These are phyloP conservation scores for Blastomyces percursus DNA, from an alignment of 2,329 filamentous ascomycete genomes.

Conservation along the genomic window DNA sequence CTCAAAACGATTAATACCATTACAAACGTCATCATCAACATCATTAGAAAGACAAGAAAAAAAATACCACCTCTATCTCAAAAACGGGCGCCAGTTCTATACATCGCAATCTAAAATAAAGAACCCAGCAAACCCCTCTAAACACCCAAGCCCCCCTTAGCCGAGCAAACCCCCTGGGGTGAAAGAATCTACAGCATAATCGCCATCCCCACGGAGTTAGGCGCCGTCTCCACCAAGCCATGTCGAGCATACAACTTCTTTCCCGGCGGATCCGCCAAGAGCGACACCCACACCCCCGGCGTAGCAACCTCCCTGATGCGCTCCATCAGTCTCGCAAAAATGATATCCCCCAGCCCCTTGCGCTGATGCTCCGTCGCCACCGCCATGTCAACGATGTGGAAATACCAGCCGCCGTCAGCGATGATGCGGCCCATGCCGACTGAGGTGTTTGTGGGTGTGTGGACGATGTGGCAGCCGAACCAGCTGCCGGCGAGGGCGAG, in stretches of 20 bases:
- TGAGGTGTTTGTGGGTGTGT: constrained; percentile 13
- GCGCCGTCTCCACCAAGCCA: constrained; percentile 36
- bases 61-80: not conserved
- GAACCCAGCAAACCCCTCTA: not conserved
- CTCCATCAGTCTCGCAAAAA: constrained; percentile 35
- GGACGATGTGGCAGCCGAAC: constrained; percentile 35
- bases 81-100: not conserved
- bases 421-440: constrained; percentile 44
- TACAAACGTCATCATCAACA: not conserved
- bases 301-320: constrained; percentile 34
- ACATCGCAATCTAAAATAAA: not conserved
- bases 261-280: constrained; percentile 39
- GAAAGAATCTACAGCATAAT: constrained; percentile 19
- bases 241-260: constrained; percentile 37
- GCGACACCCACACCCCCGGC: constrained; percentile 33
- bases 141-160: not conserved
- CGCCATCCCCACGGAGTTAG: constrained; percentile 32
- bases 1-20: not conserved
- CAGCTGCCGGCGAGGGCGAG: constrained; percentile 31
- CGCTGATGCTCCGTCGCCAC: constrained; percentile 41
- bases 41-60: not conserved
- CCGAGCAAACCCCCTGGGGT: not conserved
- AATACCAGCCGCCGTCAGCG: constrained; percentile 44
- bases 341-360: constrained; percentile 37
- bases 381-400: constrained; percentile 42